phyloP scores from a whole-genome alignment of 2,329 filamentous ascomycete species.

The Stachybotrys elegans region DNA sequence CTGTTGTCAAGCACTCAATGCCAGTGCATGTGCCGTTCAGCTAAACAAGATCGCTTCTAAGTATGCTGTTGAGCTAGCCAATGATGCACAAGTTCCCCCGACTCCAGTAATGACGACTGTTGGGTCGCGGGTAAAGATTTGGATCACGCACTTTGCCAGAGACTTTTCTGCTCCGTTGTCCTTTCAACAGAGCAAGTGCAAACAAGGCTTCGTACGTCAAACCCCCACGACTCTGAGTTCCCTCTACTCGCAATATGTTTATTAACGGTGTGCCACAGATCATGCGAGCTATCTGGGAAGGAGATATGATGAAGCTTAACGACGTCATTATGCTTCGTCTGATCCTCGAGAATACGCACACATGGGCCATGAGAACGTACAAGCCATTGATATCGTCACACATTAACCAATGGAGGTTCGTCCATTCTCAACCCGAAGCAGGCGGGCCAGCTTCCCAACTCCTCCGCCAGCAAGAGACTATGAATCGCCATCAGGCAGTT shows the following conservation, averaged over 20 bases:
- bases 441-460: not conserved
- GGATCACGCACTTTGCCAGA: slow-evolving; percentile 11
- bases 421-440: not conserved
- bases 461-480: not conserved
- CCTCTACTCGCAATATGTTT: not conserved
- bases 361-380: slow-evolving; percentile 13
- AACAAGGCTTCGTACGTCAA: slow-evolving; percentile 7
- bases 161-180: slow-evolving; percentile 6
- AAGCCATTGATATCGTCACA: slow-evolving; percentile 11
- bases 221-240: not conserved
- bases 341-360: slow-evolving; percentile 15
- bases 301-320: slow-evolving; percentile 5
- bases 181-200: not conserved
- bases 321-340: slow-evolving; percentile 10
- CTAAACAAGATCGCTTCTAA: slow-evolving; percentile 5
- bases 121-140: slow-evolving; percentile 10
- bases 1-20: slow-evolving; percentile 11
- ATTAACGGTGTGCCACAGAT: slow-evolving; percentile 6
- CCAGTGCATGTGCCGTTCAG: slow-evolving; percentile 9
- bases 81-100: slow-evolving; percentile 10
- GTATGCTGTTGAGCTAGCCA: slow-evolving; percentile 5
- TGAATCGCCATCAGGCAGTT: not conserved
- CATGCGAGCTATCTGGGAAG: slow-evolving; percentile 13
- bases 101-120: slow-evolving; percentile 11
- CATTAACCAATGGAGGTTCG: slow-evolving; percentile 11